phyloP scores from a whole-genome alignment of 2,329 filamentous ascomycete genomes.

The Cercospora zeae-maydis region DNA sequence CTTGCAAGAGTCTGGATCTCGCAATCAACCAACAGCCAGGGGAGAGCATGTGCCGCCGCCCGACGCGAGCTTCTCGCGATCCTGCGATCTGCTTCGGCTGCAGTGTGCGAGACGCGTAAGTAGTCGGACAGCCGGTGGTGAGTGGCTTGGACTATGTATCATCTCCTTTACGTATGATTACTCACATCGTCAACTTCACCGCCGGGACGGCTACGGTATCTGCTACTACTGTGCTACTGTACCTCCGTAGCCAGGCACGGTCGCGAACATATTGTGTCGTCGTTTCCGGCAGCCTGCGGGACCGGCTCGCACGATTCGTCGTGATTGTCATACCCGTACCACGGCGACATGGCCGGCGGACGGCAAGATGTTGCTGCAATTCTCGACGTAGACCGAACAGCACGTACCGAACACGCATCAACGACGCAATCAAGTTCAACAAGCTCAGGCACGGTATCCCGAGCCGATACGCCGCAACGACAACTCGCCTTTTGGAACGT shows the following conservation, averaged over 20 bases:
- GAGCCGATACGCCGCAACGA: not conserved
- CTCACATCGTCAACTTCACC: not conserved
- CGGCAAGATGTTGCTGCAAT: not conserved
- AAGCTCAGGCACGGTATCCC: not conserved
- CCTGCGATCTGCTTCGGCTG: not conserved
- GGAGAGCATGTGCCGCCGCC: not conserved
- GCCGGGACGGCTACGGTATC: too few species aligned
- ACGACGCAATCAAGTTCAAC: not conserved
- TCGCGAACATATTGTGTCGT: not conserved
- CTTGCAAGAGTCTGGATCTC: conserved; percentile 8
- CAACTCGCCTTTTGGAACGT: conserved; percentile 71
- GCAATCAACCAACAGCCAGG: not conserved
- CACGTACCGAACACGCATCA: not conserved
- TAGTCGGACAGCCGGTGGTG: not conserved
- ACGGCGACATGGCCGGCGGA: not conserved
- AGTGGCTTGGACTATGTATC: not conserved
- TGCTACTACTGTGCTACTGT: too few species aligned
- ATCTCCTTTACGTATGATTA: too few species aligned
- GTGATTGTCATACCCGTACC: not conserved
- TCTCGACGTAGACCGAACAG: conserved; percentile 3
- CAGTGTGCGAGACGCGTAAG: not conserved
- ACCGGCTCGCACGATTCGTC: not conserved
- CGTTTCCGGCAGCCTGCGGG: not conserved
- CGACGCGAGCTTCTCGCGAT: conserved; percentile 3
- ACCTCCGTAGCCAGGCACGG: not conserved